Evolutionary conservation across 1,284 basidiomycete genomes (phyloP), one percentile per base, ranked within the genome.

Genomic region (Cutaneotrichosporon cyanovorans): DNA sequence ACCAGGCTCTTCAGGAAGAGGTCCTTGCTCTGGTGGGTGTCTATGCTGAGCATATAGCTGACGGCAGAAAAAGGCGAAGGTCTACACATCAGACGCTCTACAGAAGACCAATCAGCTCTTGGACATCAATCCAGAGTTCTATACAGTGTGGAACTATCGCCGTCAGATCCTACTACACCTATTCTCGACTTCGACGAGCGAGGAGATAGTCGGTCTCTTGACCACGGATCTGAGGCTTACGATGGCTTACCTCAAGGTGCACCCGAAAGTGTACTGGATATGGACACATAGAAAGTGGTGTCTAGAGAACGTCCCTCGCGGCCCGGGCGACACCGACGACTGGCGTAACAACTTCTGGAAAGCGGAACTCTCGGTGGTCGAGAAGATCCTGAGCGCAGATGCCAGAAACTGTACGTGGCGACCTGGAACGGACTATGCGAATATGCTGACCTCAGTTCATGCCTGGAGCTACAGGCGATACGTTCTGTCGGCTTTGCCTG

Each of bases 271-370:
- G 12, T 96, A 96, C 67, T 89, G 86, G 82, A 89, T 95, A 55
- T 96, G 91, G 92, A 93, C 90, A 62, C 90, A 96, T 61, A 81
- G 91, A 28, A 78, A 83, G 60, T 96, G 92, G 92, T 90, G 89
- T 61, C 78, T 96, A 4, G 83, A 85, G 65, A 80, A 84, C 44
- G 78, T 92, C 15, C 88, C 90, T 0, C 73, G 76, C 38, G 84
- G 82, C 0, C 87, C 84, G 0, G 63, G 54, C 2, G 46, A 41
- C 14, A 63, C 69, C 8, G 60, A 78, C 23, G 78, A 74, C 11
- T 92, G 88, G 88, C 80, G 78, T 58, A 80, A 79, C 59, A 72
- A 74, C 19, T 80, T 78, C 46, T 95, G 92, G 92, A 78, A 82
- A 38, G 81, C 76, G 53, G 91, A 96, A 65, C 68, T 96, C 28